A percentile compares a stretch with the other conserved stretches of the same genome.
Evolutionary conservation across 352 stramenopile genomes (phyloP).

Genomic region (Phytophthora tentaculata): DNA sequence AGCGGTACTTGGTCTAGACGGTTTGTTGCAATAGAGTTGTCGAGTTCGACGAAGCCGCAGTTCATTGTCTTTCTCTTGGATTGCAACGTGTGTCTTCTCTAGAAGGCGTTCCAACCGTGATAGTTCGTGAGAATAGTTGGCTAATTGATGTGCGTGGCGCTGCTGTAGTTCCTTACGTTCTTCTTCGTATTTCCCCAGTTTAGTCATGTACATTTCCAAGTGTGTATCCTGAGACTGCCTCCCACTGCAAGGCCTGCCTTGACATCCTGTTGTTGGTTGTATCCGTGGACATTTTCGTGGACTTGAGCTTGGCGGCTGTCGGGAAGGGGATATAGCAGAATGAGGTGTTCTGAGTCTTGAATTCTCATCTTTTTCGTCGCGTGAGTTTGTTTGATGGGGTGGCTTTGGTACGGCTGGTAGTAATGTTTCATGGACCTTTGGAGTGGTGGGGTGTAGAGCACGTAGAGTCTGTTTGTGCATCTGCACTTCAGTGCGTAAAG

Average conservation of each 20-base stretch:
- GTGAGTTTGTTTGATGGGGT: slow-evolving; percentile 5
- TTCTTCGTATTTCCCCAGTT: slow-evolving; percentile 52
- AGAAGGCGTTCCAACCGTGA: slow-evolving; percentile 74
- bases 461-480: slow-evolving; percentile 63
- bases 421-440: slow-evolving; percentile 1
- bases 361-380: slow-evolving; percentile 20
- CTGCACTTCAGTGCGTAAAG: slow-evolving; percentile 47
- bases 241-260: background rate
- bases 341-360: background rate
- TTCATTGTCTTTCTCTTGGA: slow-evolving; percentile 69
- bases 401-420: slow-evolving; percentile 24
- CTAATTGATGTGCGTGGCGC: slow-evolving; percentile 66
- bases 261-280: slow-evolving; percentile 12
- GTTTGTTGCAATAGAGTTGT: slow-evolving; percentile 49
- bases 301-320: slow-evolving; percentile 4
- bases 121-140: slow-evolving; percentile 72
- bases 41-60: slow-evolving; percentile 59
- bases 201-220: slow-evolving; percentile 35
- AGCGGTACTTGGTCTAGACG: slow-evolving; percentile 5
- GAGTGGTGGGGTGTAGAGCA: slow-evolving; percentile 22
- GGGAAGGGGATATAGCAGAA: slow-evolving; percentile 4
- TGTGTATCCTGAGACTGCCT: slow-evolving; percentile 13
- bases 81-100: slow-evolving; percentile 49
- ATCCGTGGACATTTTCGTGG: slow-evolving; percentile 14
- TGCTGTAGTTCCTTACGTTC: slow-evolving; percentile 54